phyloP scores from a whole-genome alignment of 2,329 filamentous ascomycete genomes.

The Stachybotrys echinatus region DNA sequence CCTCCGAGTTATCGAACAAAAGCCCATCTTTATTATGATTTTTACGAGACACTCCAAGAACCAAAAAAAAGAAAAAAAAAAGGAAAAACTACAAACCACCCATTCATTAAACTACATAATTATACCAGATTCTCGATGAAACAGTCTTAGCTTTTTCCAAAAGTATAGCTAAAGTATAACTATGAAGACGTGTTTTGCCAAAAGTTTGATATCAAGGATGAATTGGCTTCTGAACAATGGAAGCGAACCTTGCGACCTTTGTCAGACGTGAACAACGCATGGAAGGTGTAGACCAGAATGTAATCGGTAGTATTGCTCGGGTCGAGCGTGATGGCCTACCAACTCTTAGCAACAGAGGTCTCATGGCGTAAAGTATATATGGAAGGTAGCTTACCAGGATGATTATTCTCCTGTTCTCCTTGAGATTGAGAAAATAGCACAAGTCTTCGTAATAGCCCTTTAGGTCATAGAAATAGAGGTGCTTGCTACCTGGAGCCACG shows the following conservation, averaged over 20 bases:
- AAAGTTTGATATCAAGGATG: background rate
- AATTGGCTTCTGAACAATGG: background rate
- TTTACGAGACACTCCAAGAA: too few relatives aligned
- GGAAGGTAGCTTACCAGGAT: background rate
- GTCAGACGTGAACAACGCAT: background rate
- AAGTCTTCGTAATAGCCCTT: background rate
- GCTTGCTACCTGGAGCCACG: background rate
- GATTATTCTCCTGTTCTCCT: background rate
- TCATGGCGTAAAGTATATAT: background rate
- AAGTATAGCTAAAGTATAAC: too few relatives aligned
- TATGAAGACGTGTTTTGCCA: background rate
- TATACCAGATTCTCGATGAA: too few relatives aligned
- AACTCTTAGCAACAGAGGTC: background rate
- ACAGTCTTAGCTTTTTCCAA: too few relatives aligned
- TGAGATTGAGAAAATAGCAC: background rate
- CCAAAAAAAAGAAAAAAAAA: too few relatives aligned
- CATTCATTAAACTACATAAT: too few relatives aligned
- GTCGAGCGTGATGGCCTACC: background rate
- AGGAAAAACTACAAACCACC: too few relatives aligned
- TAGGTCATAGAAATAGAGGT: background rate
- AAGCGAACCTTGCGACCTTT: background rate
- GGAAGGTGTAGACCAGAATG: background rate
- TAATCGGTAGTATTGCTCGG: background rate
- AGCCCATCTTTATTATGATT: too few relatives aligned
- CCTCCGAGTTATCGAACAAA: too few relatives aligned